phyloP scores from a whole-genome alignment of 495 filamentous ascomycete genomes.

The Hypomontagnella submonticulosa region DNA sequence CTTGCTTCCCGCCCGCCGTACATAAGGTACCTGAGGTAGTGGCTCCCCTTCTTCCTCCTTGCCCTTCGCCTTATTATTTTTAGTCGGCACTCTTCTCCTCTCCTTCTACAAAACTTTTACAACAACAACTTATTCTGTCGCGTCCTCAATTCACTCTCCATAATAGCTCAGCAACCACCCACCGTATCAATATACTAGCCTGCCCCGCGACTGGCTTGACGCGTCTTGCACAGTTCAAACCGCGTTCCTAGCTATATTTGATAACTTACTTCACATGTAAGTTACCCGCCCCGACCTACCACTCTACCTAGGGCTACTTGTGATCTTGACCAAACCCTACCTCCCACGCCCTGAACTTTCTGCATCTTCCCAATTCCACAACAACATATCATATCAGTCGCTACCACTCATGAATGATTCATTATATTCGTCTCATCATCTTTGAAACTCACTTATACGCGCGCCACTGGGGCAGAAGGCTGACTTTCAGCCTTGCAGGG shows the following conservation, averaged over 20 bases:
- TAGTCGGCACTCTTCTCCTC: constrained; percentile 48
- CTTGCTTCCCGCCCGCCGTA: constrained; percentile 41
- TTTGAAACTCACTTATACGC: constrained; percentile 28
- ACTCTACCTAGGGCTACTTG: constrained; percentile 31
- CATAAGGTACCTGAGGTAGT: constrained; percentile 44
- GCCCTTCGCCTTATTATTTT: constrained; percentile 49
- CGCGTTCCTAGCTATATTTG: constrained; percentile 26
- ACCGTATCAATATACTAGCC: too few species aligned
- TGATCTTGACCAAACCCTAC: constrained; percentile 41
- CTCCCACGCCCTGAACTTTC: constrained; percentile 46
- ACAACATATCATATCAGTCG: constrained; percentile 42
- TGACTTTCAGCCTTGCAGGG: constrained; percentile 56
- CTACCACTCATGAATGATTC: constrained; percentile 44
- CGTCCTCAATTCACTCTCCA: constrained; percentile 29
- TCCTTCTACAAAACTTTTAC: constrained; percentile 48
- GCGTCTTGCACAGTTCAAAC: constrained; percentile 38
- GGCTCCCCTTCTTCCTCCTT: constrained; percentile 55
- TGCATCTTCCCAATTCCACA: constrained; percentile 51
- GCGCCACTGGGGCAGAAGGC: constrained; percentile 42
- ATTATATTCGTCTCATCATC: constrained; percentile 10
- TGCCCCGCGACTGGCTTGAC: constrained; percentile 18
- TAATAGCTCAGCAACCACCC: constrained; percentile 41
- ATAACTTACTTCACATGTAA: constrained; percentile 46
- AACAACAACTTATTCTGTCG: constrained; percentile 38
- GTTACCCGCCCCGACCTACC: constrained; percentile 34